A percentile compares a stretch with the other conserved stretches of the same genome.
Conservation (phyloP, 805 yeast genomes). For the Metschnikowia lachancei region DNA sequence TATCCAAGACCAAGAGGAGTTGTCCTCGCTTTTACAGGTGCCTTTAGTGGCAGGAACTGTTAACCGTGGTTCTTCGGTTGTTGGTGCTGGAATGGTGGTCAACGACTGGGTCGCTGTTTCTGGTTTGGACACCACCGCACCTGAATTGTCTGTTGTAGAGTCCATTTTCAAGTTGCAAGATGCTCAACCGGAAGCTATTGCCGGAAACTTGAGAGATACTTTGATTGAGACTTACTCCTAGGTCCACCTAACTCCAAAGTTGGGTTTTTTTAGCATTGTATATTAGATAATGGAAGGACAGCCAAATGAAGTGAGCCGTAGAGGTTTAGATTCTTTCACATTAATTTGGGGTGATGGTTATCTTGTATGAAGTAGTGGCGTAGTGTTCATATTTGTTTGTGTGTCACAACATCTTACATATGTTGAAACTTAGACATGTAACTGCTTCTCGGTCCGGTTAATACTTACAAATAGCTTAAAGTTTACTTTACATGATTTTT, state of each 20-base stretch:
- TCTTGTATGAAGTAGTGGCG: too few species aligned
- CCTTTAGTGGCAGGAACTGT: slow-evolving; percentile 99
- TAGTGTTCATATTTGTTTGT: too few species aligned
- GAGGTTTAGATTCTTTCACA: too few species aligned
- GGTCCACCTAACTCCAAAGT: neutral
- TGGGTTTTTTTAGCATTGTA: slow-evolving; percentile 14
- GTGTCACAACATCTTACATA: too few species aligned
- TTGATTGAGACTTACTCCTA: slow-evolving; percentile 87
- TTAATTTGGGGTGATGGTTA: too few species aligned
- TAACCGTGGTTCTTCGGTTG: slow-evolving; percentile 95
- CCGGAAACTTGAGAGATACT: slow-evolving; percentile 85
- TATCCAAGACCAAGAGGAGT: slow-evolving; percentile 96
- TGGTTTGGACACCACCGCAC: slow-evolving; percentile 97
- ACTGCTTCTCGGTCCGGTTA: too few species aligned
- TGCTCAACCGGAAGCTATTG: slow-evolving; percentile 82
- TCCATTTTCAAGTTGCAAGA: slow-evolving; percentile 92
- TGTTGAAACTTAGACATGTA: too few species aligned
- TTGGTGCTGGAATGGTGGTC: slow-evolving; percentile 98
- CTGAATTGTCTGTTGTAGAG: slow-evolving; percentile 95
- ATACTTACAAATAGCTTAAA: too few species aligned
- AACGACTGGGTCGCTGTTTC: slow-evolving; percentile 98
- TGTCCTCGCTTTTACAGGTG: slow-evolving; percentile 90
- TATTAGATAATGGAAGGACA: slow-evolving; percentile 14
- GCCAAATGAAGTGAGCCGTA: neutral
- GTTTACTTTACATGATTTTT: too few species aligned